Conservation (phyloP, 768 basidiomycete species). For the Boletus reticuloceps region DNA sequence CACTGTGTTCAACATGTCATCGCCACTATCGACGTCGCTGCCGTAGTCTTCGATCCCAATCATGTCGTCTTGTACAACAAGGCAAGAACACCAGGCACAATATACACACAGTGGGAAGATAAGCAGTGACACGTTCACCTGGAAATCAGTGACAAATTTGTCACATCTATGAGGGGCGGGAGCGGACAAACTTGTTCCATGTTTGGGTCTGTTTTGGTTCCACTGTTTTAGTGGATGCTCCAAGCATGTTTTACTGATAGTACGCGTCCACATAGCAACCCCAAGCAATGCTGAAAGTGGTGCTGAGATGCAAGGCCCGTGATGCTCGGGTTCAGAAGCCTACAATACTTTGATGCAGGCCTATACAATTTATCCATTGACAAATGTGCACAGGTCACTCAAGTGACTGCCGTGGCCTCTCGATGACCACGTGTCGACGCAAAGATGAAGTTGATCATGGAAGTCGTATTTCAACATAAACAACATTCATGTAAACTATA, state of each 20-base stretch:
- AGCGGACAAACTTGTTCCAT: too few species aligned
- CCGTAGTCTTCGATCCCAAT: constrained; percentile 77
- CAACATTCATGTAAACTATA: too few species aligned
- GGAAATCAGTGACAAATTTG: too few species aligned
- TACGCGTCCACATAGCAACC: not conserved
- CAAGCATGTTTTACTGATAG: not conserved
- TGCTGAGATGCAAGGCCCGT: constrained; percentile 13
- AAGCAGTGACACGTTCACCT: too few species aligned
- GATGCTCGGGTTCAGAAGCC: constrained; percentile 21
- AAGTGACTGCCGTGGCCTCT: constrained; percentile 19
- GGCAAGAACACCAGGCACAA: too few species aligned
- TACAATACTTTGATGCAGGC: constrained; percentile 21
- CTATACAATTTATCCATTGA: constrained; percentile 26
- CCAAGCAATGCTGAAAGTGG: constrained; percentile 24
- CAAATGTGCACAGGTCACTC: constrained; percentile 18
- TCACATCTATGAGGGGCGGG: too few species aligned
- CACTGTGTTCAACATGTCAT: constrained; percentile 29
- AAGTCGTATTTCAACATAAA: too few species aligned
- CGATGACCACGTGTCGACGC: too few species aligned
- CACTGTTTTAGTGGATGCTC: too few species aligned
- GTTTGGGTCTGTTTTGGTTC: too few species aligned
- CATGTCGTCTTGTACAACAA: constrained; percentile 38
- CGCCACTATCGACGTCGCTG: constrained; percentile 63
- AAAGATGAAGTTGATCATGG: too few species aligned
- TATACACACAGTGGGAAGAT: too few species aligned